phyloP scores from a whole-genome alignment of 805 yeast species.

The Nakazawaea siamensis region DNA sequence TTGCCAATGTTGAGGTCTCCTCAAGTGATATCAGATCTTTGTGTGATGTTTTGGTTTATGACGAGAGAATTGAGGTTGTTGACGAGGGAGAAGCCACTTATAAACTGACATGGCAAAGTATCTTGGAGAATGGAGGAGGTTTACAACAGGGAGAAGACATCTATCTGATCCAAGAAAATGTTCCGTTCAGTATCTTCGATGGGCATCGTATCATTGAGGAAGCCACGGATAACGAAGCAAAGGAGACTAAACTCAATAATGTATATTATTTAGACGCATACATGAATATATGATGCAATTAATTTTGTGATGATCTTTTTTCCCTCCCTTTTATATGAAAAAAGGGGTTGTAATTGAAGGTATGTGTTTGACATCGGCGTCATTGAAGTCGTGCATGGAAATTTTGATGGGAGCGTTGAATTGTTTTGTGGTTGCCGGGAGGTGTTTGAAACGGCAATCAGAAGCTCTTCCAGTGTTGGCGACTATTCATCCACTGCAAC shows the following conservation, averaged over 20 bases:
- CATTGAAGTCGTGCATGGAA: too few species aligned
- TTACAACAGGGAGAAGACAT: constrained; percentile 19
- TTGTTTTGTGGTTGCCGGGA: too few species aligned
- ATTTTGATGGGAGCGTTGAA: too few species aligned
- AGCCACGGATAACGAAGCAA: constrained; percentile 7
- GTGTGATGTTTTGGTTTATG: constrained; percentile 82
- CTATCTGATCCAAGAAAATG: constrained; percentile 20
- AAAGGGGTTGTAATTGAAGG: too few species aligned
- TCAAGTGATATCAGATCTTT: constrained; percentile 68
- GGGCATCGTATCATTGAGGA: constrained; percentile 21
- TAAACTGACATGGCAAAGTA: constrained; percentile 78
- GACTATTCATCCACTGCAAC: too few species aligned
- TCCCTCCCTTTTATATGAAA: too few species aligned
- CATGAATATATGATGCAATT: constrained; percentile 2
- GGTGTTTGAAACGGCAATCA: too few species aligned
- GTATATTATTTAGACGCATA: constrained; percentile 6
- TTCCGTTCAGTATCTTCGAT: constrained; percentile 22
- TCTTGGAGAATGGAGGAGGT: constrained; percentile 59
- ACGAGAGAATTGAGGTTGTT: constrained; percentile 71
- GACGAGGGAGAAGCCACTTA: constrained; percentile 48
- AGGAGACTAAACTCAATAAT: constrained; percentile 1
- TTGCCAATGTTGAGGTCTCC: constrained; percentile 76
- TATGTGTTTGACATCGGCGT: too few species aligned
- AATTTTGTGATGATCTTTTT: too few species aligned
- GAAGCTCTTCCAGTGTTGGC: too few species aligned